A percentile compares a stretch with the other conserved stretches of the same genome.
Evolutionary conservation across 345 rosid species (phyloP).

Genomic region (Eucalyptus erythrocorys): DNA sequence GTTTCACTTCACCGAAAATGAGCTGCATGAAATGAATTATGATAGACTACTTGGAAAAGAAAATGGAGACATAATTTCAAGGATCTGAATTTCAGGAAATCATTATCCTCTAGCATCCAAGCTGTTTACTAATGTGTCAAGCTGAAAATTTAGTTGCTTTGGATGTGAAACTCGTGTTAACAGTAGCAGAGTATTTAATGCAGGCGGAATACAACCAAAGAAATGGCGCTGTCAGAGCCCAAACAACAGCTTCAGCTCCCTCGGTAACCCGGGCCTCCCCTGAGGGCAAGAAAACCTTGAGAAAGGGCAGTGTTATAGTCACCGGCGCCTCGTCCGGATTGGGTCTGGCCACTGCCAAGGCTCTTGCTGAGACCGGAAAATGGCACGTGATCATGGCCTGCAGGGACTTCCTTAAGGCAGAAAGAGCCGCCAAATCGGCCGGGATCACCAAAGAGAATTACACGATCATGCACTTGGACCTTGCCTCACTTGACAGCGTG

Average conservation of each 20-base stretch:
- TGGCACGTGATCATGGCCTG: constrained; percentile 93
- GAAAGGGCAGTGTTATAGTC: constrained; percentile 59
- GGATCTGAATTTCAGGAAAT: neutral
- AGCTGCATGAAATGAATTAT: neutral
- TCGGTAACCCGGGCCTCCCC: constrained; percentile 17
- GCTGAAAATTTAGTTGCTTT: neutral
- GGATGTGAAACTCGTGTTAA: neutral
- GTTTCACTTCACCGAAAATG: neutral
- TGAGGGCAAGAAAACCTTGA: constrained; percentile 64
- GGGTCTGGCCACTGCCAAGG: constrained; percentile 79
- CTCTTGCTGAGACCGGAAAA: constrained; percentile 79
- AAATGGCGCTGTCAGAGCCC: constrained; percentile 46
- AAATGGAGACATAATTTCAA: neutral
- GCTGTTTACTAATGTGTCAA: neutral
- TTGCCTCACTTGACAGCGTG: constrained; percentile 84
- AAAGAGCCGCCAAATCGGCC: constrained; percentile 76
- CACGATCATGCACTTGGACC: constrained; percentile 91
- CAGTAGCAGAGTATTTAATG: neutral
- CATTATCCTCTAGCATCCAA: neutral
- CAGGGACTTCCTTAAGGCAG: constrained; percentile 85
- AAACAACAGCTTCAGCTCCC: constrained; percentile 53
- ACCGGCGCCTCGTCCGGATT: constrained; percentile 89
- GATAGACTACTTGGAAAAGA: neutral
- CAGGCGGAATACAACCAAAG: constrained; percentile 43
- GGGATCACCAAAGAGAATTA: constrained; percentile 78